phyloP scores from a whole-genome alignment of 2,329 filamentous ascomycete species.

The Alternaria sp. region DNA sequence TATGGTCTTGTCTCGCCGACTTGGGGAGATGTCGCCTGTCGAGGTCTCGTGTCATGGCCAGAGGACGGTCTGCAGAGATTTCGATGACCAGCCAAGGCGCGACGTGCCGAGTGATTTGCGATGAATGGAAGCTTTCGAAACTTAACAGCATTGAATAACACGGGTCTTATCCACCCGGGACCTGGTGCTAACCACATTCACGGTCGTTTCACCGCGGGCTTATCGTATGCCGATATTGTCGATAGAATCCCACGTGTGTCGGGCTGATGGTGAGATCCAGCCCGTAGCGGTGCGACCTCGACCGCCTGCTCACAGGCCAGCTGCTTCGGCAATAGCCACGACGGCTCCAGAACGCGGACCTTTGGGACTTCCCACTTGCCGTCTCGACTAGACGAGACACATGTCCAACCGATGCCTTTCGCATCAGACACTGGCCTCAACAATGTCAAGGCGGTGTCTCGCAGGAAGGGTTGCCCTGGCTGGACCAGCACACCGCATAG shows the following conservation, averaged over 20 bases:
- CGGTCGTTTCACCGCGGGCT: slow-evolving; percentile 10
- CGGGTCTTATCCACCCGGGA: slow-evolving; percentile 4
- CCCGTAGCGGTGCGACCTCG: slow-evolving; percentile 30
- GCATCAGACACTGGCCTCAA: slow-evolving; percentile 16
- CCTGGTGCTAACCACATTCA: slow-evolving; percentile 8
- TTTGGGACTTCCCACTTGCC: slow-evolving; percentile 39
- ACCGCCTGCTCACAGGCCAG: slow-evolving; percentile 21
- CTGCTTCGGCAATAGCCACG: slow-evolving; percentile 24
- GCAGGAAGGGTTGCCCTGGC: slow-evolving; percentile 29
- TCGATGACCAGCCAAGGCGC: slow-evolving; percentile 13
- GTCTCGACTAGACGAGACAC: slow-evolving; percentile 38
- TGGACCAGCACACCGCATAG: slow-evolving; percentile 31
- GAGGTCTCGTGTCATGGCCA: slow-evolving; percentile 7
- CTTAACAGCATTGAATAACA: slow-evolving; percentile 3
- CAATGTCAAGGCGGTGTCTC: slow-evolving; percentile 26
- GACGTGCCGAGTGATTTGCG: slow-evolving; percentile 10
- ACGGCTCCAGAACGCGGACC: slow-evolving; percentile 42
- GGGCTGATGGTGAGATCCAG: slow-evolving; percentile 7
- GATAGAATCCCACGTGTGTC: slow-evolving; percentile 11
- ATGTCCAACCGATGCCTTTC: slow-evolving; percentile 21
- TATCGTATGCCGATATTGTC: slow-evolving; percentile 9
- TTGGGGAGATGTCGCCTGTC: slow-evolving; percentile 2
- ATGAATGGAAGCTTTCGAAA: slow-evolving; percentile 9
- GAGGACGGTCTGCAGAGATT: slow-evolving; percentile 12
- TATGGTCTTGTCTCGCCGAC: slow-evolving; percentile 8